A percentile compares a stretch with the other conserved stretches of the same genome.
phyloP scores from a whole-genome alignment of 2,329 filamentous ascomycete genomes.

The Dactylella cylindrospora region DNA sequence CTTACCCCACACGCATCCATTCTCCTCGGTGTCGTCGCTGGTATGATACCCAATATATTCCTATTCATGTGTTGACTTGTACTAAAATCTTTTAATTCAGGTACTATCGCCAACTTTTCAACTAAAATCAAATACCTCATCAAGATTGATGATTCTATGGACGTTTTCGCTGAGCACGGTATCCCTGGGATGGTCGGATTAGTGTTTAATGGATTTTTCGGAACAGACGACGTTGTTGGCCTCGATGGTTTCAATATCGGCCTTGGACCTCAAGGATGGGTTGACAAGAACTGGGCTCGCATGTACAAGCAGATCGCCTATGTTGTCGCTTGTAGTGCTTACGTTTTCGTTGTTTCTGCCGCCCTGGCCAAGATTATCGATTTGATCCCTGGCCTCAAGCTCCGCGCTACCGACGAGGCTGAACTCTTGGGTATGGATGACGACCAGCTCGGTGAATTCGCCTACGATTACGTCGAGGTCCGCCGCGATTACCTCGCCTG shows the following conservation, averaged over 20 bases:
- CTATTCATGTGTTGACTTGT: too few species aligned
- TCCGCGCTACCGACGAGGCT: constrained; percentile 77
- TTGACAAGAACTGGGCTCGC: constrained; percentile 72
- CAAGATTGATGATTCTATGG: constrained; percentile 69
- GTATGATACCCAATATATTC: constrained; percentile 67
- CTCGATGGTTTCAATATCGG: constrained; percentile 75
- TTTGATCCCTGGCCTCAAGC: constrained; percentile 72
- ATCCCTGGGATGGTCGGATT: constrained; percentile 69
- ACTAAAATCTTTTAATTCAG: too few species aligned
- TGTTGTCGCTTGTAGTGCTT: constrained; percentile 66
- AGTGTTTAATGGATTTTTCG: constrained; percentile 73
- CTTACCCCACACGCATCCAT: constrained; percentile 69
- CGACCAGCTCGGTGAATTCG: constrained; percentile 86
- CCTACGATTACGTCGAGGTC: constrained; percentile 87
- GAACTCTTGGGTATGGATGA: constrained; percentile 87
- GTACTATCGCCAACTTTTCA: constrained; percentile 40
- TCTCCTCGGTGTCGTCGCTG: constrained; percentile 67
- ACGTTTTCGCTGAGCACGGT: constrained; percentile 71
- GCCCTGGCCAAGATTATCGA: constrained; percentile 74
- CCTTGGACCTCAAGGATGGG: constrained; percentile 65
- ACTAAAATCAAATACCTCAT: constrained; percentile 56
- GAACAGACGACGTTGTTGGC: constrained; percentile 68
- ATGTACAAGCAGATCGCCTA: constrained; percentile 80
- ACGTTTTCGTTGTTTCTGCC: constrained; percentile 73
- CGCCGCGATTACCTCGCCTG: constrained; percentile 84